These are phyloP conservation scores for Cercospora zeae-maydis DNA, from an alignment of 2,329 filamentous ascomycete species.

Conservation along the genomic window DNA sequence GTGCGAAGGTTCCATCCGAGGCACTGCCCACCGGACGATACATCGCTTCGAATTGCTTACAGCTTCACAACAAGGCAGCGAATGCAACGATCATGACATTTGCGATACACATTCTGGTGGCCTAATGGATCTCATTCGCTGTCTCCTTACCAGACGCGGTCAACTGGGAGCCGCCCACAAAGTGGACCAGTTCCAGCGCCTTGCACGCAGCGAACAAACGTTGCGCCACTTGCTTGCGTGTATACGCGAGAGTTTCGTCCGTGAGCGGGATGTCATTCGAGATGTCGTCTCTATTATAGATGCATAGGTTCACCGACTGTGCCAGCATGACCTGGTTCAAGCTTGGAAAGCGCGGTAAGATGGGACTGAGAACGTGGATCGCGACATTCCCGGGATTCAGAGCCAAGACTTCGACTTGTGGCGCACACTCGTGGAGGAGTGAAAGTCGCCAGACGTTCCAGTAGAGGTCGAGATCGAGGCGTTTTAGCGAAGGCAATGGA, in stretches of 20 bases:
- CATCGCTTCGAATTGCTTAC: no score
- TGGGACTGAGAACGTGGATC: neutral
- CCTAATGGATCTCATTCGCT: no score
- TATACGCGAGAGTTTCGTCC: neutral
- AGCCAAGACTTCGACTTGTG: neutral
- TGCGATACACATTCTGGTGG: neutral
- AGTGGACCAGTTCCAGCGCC: neutral
- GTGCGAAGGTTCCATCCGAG: no score
- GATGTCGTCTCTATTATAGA: no score
- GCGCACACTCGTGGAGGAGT: neutral
- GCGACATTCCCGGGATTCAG: neutral
- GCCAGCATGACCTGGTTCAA: neutral
- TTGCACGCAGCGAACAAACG: neutral
- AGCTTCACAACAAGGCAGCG: no score
- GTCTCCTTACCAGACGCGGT: neutral
- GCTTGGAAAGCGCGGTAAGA: neutral
- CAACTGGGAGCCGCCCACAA: neutral
- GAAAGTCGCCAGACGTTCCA: neutral
- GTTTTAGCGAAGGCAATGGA: neutral
- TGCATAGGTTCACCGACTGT: neutral
- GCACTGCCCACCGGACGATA: no score
- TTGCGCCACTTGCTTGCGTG: neutral
- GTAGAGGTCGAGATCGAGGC: neutral
- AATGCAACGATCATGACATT: no score
- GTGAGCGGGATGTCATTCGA: no score